Evolutionary conservation across 495 filamentous ascomycete species (phyloP), one percentile per base, ranked within the genome.

Genomic region (Trichoderma gamsii): DNA sequence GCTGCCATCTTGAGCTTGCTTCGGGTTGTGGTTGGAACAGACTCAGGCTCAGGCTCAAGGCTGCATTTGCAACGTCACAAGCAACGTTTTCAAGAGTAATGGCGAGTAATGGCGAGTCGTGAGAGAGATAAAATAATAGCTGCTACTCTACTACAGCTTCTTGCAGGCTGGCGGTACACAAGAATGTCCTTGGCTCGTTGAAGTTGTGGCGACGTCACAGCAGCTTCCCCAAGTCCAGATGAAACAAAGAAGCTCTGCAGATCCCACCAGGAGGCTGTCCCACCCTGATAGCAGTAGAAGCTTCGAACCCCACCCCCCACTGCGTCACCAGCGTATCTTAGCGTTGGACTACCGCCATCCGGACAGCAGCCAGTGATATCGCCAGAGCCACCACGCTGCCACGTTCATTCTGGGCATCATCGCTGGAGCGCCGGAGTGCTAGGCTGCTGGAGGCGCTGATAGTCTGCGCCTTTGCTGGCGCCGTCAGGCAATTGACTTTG

Each of bases 1-100:
- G 59, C 44, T 21, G 66, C 66, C 66, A 68, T 64, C 46, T 66
- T 25, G 65, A 32, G 23, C 8, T 13, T 56, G 51, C 25, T 56
- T 52, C n/a, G 21, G 51, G 51, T 21, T 11, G 1, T 56, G 51
- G 2, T n/a, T 56, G 51, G 51, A 25, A 56, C n/a, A 56, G 51
- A 7, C 51, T 21, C 18, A 25, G 51, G 21, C 51, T 21, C 18
- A 25, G n/a, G 51, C 18, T 21, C 8, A 23, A 23, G 51, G 51
- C 18, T n/a, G 51, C 51, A 56, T 56, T 56, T 56, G n/a, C 4
- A 21, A 56, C 25, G 43, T 18, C 13, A 38, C 35, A 6, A 38
- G 35, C 35, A 38, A 38, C 35, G 35, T 5, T 38, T 38, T 38
- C 35, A 38, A 38, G 5, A 38, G 35, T 9, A 38, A 38, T 9